Evolutionary conservation across 2,329 filamentous ascomycete species (phyloP), one percentile per base, ranked within the genome.

Genomic region (Alternaria triticina): DNA sequence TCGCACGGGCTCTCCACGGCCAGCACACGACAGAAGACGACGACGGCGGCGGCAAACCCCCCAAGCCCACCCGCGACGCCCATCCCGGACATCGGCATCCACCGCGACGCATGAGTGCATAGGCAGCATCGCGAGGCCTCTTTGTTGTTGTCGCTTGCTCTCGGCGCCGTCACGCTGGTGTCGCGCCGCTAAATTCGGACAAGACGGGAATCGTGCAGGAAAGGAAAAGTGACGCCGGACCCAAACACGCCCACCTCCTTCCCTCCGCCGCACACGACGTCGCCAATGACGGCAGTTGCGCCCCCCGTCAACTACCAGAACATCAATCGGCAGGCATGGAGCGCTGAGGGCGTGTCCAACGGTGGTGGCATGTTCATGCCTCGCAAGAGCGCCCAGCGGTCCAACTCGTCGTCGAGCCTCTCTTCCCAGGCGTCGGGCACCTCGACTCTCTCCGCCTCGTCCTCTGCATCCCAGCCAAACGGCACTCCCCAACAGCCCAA

Each of bases 331-430:
- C 82, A 86, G 82, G 86, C 85, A 87, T 89, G 87, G 88, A 87
- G 84, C 80, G 82, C 82, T 84, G 85, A 86, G 81, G 83, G 82
- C 81, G 83, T 83, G 77, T 83, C 86, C 82, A 88, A 86, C 83
- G 85, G 86, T 78, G 82, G 88, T 73, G 85, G 87, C 83, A 94
- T 97, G 88, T 93, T 96, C 80, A 90, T 92, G 87, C 92, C 93
- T 76, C 92, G 94, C 74, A 97, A 97, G 83, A 72, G 87, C 77
- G 86, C 93, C 65, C 92, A 95, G 80, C 90, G 95, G 79, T 91
- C 91, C 76, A 97, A 93, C 84, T 98, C 95, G 36, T 96, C 93
- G 62, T 97, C 94, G 5, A 97, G 94, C 49, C 86, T 96, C 68
- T 83, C 84, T 59, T 89, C 88, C 22, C 82, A 82, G 59, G 82